A percentile compares a stretch with the other conserved stretches of the same genome.
These are phyloP conservation scores for Jamesozyma gamospora DNA, from an alignment of 805 yeast species.

Conservation along the genomic window DNA sequence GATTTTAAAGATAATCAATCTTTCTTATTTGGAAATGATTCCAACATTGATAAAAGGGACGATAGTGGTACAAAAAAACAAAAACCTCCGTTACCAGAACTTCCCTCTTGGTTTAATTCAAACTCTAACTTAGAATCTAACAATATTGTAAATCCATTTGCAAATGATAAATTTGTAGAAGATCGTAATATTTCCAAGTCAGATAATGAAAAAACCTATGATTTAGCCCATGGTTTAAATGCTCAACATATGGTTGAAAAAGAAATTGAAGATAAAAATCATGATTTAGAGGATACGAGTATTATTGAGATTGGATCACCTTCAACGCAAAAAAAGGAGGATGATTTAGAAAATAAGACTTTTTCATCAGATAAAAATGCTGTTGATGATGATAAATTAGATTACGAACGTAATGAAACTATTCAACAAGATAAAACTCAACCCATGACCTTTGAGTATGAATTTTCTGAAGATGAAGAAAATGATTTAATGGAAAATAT, in stretches of 20 bases:
- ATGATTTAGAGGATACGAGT: background rate
- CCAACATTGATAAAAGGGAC: conserved; percentile 1
- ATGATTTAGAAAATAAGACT: background rate
- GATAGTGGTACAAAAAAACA: conserved; percentile 3
- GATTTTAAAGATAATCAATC: conserved; percentile 5
- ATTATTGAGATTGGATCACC: background rate
- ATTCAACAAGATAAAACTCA: background rate
- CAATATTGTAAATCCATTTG: conserved; percentile 13
- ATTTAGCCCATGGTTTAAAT: conserved; percentile 13
- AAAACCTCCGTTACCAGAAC: conserved; percentile 10
- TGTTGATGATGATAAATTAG: background rate
- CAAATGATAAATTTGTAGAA: conserved; percentile 12
- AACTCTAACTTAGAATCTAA: conserved; percentile 1
- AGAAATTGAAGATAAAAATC: background rate
- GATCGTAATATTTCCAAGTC: conserved; percentile 7
- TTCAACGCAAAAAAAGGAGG: no score
- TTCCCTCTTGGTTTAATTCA: conserved; percentile 27
- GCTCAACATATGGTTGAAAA: conserved; percentile 9
- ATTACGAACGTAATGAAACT: background rate
- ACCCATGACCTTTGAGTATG: conserved; percentile 40
- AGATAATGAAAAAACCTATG: conserved; percentile 8
- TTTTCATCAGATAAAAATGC: background rate
- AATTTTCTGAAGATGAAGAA: conserved; percentile 72
- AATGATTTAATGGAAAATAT: conserved; percentile 53
- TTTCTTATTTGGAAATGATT: conserved; percentile 12